phyloP scores from a whole-genome alignment of 2,329 filamentous ascomycete genomes.

The Xylaria sp. region DNA sequence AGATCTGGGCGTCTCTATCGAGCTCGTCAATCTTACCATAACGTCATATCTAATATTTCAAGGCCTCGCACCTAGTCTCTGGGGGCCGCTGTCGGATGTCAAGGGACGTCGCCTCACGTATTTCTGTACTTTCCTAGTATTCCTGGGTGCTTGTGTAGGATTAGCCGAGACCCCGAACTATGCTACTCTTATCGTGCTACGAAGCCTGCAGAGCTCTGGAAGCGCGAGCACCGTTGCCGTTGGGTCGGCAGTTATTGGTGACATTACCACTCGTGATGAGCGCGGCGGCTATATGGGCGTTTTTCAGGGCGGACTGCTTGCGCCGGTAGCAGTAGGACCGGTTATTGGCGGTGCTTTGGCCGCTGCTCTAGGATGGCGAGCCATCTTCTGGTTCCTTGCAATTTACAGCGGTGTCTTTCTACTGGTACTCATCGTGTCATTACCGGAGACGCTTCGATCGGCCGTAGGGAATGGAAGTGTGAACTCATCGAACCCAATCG shows the following conservation, averaged over 20 bases:
- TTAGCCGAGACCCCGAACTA: constrained; percentile 59
- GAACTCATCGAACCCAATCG: constrained; percentile 40
- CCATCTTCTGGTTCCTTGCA: constrained; percentile 66
- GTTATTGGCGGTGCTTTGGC: constrained; percentile 64
- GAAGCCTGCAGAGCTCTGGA: constrained; percentile 64
- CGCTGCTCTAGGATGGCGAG: constrained; percentile 63
- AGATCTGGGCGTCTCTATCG: constrained; percentile 55
- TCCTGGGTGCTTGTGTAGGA: constrained; percentile 59
- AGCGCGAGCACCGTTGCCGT: constrained; percentile 67
- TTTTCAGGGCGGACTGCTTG: constrained; percentile 52
- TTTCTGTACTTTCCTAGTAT: constrained; percentile 59
- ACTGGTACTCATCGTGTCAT: constrained; percentile 54
- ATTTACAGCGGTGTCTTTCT: constrained; percentile 56
- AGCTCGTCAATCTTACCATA: constrained; percentile 57
- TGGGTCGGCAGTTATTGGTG: constrained; percentile 64
- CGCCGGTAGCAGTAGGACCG: constrained; percentile 57
- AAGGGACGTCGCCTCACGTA: constrained; percentile 62
- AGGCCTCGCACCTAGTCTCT: constrained; percentile 63
- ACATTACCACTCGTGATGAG: constrained; percentile 67
- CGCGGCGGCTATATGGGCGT: constrained; percentile 66
- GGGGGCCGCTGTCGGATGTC: constrained; percentile 61
- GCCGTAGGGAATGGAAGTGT: constrained; percentile 57
- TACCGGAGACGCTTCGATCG: constrained; percentile 59
- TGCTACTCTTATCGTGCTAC: constrained; percentile 59
- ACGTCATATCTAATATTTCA: constrained; percentile 65